phyloP scores from a whole-genome alignment of 2,329 filamentous ascomycete genomes.

The Daldinia sp. region DNA sequence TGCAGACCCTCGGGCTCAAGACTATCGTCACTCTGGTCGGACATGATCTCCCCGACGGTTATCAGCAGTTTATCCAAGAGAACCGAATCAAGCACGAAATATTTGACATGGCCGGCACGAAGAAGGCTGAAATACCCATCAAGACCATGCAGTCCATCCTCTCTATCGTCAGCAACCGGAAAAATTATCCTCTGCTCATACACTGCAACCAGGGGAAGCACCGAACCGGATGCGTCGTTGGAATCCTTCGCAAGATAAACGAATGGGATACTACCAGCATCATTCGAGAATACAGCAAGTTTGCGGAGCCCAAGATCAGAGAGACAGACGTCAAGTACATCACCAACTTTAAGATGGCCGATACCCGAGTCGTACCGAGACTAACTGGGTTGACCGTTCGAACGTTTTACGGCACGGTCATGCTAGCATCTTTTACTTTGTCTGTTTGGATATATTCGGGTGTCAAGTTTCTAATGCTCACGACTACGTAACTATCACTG shows the following conservation, averaged over 20 bases:
- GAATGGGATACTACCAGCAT: slow-evolving; percentile 71
- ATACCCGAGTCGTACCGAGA: slow-evolving; percentile 38
- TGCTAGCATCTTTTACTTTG: slow-evolving; percentile 28
- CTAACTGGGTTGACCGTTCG: neutral
- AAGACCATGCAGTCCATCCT: slow-evolving; percentile 76
- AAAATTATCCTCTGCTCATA: slow-evolving; percentile 82
- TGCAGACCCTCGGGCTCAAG: slow-evolving; percentile 74
- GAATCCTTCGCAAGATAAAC: slow-evolving; percentile 75
- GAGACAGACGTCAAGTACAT: slow-evolving; percentile 69
- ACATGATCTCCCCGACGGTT: slow-evolving; percentile 64
- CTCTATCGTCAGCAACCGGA: slow-evolving; percentile 72
- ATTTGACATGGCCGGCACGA: slow-evolving; percentile 87
- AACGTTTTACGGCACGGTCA: slow-evolving; percentile 32
- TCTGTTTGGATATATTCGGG: slow-evolving; percentile 33
- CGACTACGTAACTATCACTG: neutral
- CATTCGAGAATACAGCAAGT: slow-evolving; percentile 77
- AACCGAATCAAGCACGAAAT: slow-evolving; percentile 76
- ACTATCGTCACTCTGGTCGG: slow-evolving; percentile 78
- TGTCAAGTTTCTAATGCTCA: slow-evolving; percentile 21
- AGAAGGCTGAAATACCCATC: slow-evolving; percentile 75
- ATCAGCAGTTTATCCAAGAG: slow-evolving; percentile 67
- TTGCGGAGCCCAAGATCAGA: slow-evolving; percentile 67
- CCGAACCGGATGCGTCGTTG: slow-evolving; percentile 89
- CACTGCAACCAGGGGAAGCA: slow-evolving; percentile 97
- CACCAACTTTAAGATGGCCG: slow-evolving; percentile 55